Evolutionary conservation across 345 rosid genomes (phyloP).

Genomic region (Bruguiera gymnorhiza): DNA sequence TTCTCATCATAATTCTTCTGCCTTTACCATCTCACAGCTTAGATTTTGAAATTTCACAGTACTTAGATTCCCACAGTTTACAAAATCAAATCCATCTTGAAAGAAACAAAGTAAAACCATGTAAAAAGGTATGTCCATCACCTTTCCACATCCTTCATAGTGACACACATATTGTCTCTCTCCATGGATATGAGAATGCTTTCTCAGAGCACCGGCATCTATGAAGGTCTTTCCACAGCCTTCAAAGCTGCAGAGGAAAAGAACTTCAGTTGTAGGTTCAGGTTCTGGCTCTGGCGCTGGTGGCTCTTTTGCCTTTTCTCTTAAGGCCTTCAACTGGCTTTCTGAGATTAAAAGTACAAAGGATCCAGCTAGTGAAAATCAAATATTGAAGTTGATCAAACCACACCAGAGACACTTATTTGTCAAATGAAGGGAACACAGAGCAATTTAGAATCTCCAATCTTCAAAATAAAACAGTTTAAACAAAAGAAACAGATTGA

Average conservation of each 20-base stretch:
- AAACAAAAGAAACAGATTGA: too few relatives aligned
- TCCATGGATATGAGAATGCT: conserved; percentile 97
- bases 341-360: conserved; percentile 34
- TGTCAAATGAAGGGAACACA: too few relatives aligned
- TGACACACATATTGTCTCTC: conserved; percentile 87
- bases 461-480: too few relatives aligned
- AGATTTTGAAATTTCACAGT: neutral
- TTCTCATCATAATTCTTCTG: too few relatives aligned
- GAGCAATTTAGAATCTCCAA: too few relatives aligned
- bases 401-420: neutral
- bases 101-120: neutral
- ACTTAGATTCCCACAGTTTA: neutral
- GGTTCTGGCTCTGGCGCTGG: conserved; percentile 79
- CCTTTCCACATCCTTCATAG: conserved; percentile 85
- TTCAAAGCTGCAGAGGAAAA: conserved; percentile 91
- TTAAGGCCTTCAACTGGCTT: conserved; percentile 58
- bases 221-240: conserved; percentile 92
- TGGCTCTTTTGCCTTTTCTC: conserved; percentile 66
- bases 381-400: neutral
- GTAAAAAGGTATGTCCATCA: conserved; percentile 15
- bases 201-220: conserved; percentile 92
- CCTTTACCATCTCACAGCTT: too few relatives aligned
- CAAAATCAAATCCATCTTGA: neutral
- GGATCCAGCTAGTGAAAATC: neutral
- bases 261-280: conserved; percentile 93